phyloP scores from a whole-genome alignment of 2,329 filamentous ascomycete genomes.

The Moelleriella libera region DNA sequence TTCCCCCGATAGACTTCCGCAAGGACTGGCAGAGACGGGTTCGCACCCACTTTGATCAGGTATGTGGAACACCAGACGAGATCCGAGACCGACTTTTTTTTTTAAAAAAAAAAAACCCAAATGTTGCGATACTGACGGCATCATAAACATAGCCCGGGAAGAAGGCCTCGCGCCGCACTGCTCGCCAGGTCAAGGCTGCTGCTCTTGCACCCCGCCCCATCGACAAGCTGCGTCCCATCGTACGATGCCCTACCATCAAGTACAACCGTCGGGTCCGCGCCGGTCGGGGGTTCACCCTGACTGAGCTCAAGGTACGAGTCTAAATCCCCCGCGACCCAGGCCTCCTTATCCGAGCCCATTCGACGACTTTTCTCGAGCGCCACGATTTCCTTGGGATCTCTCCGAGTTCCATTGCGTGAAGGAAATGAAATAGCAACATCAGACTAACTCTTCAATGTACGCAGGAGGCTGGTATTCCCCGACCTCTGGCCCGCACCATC shows the following conservation, averaged over 20 bases:
- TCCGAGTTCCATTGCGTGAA: too few species aligned
- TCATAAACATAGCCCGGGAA: constrained; percentile 59
- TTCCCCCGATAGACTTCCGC: constrained; percentile 63
- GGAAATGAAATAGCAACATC: neutral
- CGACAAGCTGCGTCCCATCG: constrained; percentile 90
- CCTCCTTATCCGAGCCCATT: too few species aligned
- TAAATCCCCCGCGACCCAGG: neutral
- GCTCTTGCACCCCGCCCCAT: constrained; percentile 90
- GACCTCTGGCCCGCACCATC: constrained; percentile 87
- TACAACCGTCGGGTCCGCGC: constrained; percentile 97
- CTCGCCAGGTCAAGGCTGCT: constrained; percentile 88
- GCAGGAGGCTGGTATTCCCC: constrained; percentile 88
- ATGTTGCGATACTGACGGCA: neutral
- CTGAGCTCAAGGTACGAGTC: constrained; percentile 83
- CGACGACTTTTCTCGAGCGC: too few species aligned
- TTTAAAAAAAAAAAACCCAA: neutral
- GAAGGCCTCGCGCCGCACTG: constrained; percentile 84
- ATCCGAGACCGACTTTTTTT: neutral
- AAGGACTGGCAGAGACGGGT: constrained; percentile 99
- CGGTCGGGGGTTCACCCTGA: constrained; percentile 93
- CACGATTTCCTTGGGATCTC: neutral
- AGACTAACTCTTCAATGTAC: neutral
- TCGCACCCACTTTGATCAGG: constrained; percentile 99
- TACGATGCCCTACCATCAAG: constrained; percentile 95
- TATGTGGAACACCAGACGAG: constrained; percentile 32